Evolutionary conservation across 768 basidiomycete species (phyloP), one percentile per base, ranked within the genome.

Genomic region (Trametes villosa): DNA sequence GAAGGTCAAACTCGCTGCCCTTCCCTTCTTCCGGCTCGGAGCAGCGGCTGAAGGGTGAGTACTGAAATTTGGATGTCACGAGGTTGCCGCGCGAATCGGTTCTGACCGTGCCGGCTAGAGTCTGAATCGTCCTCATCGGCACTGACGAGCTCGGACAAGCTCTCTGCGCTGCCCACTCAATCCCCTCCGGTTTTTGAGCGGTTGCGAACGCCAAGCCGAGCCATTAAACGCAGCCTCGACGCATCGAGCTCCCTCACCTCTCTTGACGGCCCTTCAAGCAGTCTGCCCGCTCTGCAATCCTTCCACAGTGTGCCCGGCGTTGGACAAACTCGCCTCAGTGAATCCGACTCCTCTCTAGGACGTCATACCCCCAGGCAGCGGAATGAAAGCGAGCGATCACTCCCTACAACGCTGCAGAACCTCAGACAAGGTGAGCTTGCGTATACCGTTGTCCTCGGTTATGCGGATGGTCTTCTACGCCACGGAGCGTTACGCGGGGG

Each of bases 331-430:
- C 69, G 62, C 8, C 62, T 69, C 30, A 72, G 67, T 45, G 59
- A 67, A 15, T 75, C 79, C 1, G 79, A 83, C 6, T 70, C 73
- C 8, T 78, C 80, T 3, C 33, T 68, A 0, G 77, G 77, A 18
- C 78, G 73, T 52, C 79, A 78, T 8, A 81, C 79, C 2, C 78
- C 84, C 3, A 76, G 71, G 36, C 83, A 83, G 60, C 80, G 82
- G 40, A 78, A 84, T 20, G 86, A 88, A 30, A 83, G 80, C 60
- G 84, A 85, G 50, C 73, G 78, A 15, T 81, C 79, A 22, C 68
- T 75, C 36, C 78, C 77, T 24, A 70, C 76, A 0, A 74, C 75
- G 24, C 62, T 64, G 42, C 78, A 72, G 55, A 74, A 74, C 57
- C 63, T 78, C 60, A 68, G 73, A 57, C 76, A 81, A 75, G 72